These are phyloP conservation scores for Knoxdaviesia proteae DNA, from an alignment of 2,329 filamentous ascomycete species.

Conservation along the genomic window DNA sequence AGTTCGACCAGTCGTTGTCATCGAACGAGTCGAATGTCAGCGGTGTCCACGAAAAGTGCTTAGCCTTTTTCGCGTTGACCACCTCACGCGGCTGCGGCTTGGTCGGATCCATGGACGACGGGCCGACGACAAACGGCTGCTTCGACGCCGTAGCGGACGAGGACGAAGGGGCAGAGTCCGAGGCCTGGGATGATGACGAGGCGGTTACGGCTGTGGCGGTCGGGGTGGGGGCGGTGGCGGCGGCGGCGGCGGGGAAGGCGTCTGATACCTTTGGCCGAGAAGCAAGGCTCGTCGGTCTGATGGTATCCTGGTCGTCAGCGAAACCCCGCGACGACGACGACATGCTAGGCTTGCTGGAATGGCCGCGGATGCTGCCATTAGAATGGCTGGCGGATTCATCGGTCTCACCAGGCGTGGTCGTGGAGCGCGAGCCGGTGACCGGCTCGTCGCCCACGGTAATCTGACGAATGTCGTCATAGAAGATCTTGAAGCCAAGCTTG, in stretches of 20 bases:
- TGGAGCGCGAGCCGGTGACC: conserved; percentile 28
- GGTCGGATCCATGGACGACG: conserved; percentile 6
- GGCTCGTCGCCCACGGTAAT: conserved; percentile 91
- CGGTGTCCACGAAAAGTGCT: conserved; percentile 40
- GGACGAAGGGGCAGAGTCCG: no score
- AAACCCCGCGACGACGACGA: neutral
- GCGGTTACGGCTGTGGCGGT: conserved; percentile 12
- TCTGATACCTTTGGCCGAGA: conserved; percentile 20
- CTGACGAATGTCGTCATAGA: conserved; percentile 85
- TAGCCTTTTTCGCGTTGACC: conserved; percentile 20
- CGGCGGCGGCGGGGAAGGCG: conserved; percentile 17
- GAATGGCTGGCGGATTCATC: neutral
- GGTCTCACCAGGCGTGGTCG: conserved; percentile 2
- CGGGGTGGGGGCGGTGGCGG: conserved; percentile 12
- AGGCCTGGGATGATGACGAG: no score
- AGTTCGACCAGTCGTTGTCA: conserved; percentile 44
- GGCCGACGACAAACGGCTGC: no score
- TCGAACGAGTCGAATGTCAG: conserved; percentile 34
- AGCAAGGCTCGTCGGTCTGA: conserved; percentile 18
- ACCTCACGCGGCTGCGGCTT: conserved; percentile 5
- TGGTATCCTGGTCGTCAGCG: conserved; percentile 22
- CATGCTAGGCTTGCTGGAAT: conserved; percentile 9
- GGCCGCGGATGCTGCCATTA: conserved; percentile 9
- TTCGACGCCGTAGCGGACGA: no score
- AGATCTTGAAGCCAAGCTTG: conserved; percentile 76